Base-by-base conservation (phyloP, 208 protist genomes). In the Trypanosoma congolense region DNA sequence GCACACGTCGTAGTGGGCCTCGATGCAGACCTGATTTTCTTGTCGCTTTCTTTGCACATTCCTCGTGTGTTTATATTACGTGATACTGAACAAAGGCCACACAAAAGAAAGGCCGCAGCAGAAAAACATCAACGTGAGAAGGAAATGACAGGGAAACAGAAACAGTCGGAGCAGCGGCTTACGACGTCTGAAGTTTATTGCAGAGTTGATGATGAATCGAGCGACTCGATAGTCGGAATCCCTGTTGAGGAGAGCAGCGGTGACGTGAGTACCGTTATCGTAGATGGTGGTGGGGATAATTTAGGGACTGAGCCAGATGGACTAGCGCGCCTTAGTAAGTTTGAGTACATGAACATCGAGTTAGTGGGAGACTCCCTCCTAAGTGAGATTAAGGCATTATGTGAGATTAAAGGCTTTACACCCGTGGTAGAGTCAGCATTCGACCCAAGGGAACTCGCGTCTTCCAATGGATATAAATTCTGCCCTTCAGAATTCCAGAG, bases 1-100 rank as follows among this genome's bases (percentile, higher is more conserved):
- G 57, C 68, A 4, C 98, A 99, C 75, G 88, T 93, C 19, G 80
- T 99, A n/a, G 97, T 97, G 46, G 98, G 98, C 21, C 75, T 99
- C 6, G 98, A 99, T 70, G 98, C 98, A 0, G 98, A 99, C 74
- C 75, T 99, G 14, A 98, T 99, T 59, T 98, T 99, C 77, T 80
- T 99, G 16, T 66, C 87, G 2, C 80, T 99, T 0, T 92, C 84
- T 44, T 60, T 94, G 14, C 97, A 99, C 65, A 95, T 98, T 65
- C 82, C 93, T 2, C 64, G 95, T 54, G 90, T 99, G 35, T 70
- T 76, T 29, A 84, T 99, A 16, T 74, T 99, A 12, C 77, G 91
- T 44, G 82, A 96, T 56, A 64, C 79, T 57, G 54, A 61, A 0
- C 67, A 71, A 19, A 56, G 42, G 14, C 35, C 38, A 2, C 55